phyloP scores from a whole-genome alignment of 1,284 basidiomycete species.

The Ceratobasidium sp. region DNA sequence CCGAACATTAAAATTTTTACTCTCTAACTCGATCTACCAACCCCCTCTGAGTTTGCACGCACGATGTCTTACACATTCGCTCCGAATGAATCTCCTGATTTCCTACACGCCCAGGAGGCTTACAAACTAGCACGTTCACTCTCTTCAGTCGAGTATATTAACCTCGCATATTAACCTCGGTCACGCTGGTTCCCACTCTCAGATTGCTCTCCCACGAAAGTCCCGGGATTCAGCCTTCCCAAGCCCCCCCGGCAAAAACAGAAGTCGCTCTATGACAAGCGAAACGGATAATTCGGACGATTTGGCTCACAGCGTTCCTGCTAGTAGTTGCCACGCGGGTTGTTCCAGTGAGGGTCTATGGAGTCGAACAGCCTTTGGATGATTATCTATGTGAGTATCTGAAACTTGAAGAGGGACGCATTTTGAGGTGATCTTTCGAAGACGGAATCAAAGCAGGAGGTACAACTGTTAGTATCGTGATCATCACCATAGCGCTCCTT shows the following conservation, averaged over 20 bases:
- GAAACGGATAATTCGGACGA: constrained; percentile 1
- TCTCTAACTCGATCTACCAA: too few relatives aligned
- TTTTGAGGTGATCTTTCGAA: too few relatives aligned
- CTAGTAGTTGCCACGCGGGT: constrained; percentile 23
- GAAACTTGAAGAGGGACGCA: too few relatives aligned
- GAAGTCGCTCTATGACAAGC: background rate
- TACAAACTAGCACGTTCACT: background rate
- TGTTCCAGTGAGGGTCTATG: constrained; percentile 21
- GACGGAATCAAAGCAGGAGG: constrained; percentile 39
- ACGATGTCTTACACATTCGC: constrained; percentile 35
- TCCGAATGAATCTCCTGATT: background rate
- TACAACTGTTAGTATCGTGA: constrained; percentile 34
- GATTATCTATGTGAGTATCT: background rate
- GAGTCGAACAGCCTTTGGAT: constrained; percentile 16
- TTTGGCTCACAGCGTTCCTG: constrained; percentile 36
- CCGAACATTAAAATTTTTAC: too few relatives aligned
- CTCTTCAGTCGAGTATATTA: constrained; percentile 28
- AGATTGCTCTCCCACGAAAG: constrained; percentile 21
- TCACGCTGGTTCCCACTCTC: background rate
- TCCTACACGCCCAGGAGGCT: background rate
- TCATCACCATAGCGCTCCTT: constrained; percentile 27
- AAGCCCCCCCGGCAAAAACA: background rate
- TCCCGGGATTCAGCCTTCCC: constrained; percentile 20
- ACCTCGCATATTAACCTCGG: background rate
- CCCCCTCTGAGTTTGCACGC: too few relatives aligned